Base-by-base conservation (phyloP, 768 basidiomycete genomes). In the Chalciporus sphaerocephalus region DNA sequence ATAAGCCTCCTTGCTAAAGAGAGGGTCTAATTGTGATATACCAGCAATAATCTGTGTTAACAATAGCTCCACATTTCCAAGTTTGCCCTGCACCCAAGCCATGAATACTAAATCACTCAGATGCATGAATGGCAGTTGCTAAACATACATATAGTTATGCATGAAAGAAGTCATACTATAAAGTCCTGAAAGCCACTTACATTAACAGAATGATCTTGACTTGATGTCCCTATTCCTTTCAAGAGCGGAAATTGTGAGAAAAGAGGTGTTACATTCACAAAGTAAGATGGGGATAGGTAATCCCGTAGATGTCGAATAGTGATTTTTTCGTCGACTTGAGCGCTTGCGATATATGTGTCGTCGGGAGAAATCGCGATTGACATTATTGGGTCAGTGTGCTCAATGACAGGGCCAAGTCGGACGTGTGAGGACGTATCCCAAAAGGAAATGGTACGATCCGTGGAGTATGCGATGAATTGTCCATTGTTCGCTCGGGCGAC, bases 401-500 rank as follows among this genome's bases (percentile, higher is more conserved):
- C 23, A 36, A 48, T 25, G 17, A 28, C 15, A 0, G 16, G 5
- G n/a, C 38, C 23, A 16, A 48, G 32, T 20, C 3, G 38, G 2
- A 30, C n/a, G n/a, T 41, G 40, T 2, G 47, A 43, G 7, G 35
- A 21, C 6, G 47, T 48, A 16, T 48, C 47, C 47, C 47, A 48
- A n/a, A 48, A 18, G 0, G 41, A 33, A 24, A 48, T 17, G 5
- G 18, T 11, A 18, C 32, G 42, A 24, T 43, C 42, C 16, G 42
- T 33, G 21, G 42, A 18, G 27, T 42, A 48, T 10, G 18, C 38
- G 37, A 48, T 20, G n/a, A 48, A 48, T 34, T 48, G 47, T 2
- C 42, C 42, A 12, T 32, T 43, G 42, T 48, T 34, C 8, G 47
- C 41, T 15, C 43, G 25, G 24, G 4, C 1, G 24, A 35, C 33